phyloP scores from a whole-genome alignment of 805 yeast species.

The Ogataea neopini region DNA sequence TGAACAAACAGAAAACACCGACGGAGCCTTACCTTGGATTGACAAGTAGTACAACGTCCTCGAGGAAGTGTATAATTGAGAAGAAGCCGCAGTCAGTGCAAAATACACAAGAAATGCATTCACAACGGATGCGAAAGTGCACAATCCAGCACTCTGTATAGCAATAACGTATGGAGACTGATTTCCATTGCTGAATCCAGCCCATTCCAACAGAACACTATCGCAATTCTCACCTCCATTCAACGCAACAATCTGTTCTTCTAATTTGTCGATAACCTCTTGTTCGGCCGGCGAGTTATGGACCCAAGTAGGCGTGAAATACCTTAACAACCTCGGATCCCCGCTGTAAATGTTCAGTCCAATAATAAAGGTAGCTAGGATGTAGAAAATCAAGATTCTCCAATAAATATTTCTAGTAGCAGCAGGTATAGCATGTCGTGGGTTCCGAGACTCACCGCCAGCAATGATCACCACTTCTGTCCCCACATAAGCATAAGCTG shows the following conservation, averaged over 20 bases:
- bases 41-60: conserved; percentile 57
- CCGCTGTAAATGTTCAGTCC: conserved; percentile 76
- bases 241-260: conserved; percentile 22
- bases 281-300: conserved; percentile 20
- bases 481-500: conserved; percentile 78
- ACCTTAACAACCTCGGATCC: conserved; percentile 69
- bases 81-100: conserved; percentile 57
- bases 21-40: conserved; percentile 61
- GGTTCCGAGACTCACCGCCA: conserved; percentile 83
- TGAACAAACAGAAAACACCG: conserved; percentile 58
- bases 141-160: conserved; percentile 50
- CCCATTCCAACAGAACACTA: conserved; percentile 31
- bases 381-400: conserved; percentile 63
- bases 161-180: conserved; percentile 62
- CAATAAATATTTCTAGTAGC: conserved; percentile 77
- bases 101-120: conserved; percentile 55
- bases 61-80: conserved; percentile 62
- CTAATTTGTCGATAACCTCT: conserved; percentile 7
- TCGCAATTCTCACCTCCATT: conserved; percentile 33
- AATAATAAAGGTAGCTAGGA: conserved; percentile 65
- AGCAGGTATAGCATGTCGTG: conserved; percentile 72
- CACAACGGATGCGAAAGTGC: conserved; percentile 50
- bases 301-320: conserved; percentile 38
- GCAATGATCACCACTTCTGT: conserved; percentile 83
- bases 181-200: conserved; percentile 45